phyloP scores from a whole-genome alignment of 1,139 yeast genomes.

The Taphrina sp. region DNA sequence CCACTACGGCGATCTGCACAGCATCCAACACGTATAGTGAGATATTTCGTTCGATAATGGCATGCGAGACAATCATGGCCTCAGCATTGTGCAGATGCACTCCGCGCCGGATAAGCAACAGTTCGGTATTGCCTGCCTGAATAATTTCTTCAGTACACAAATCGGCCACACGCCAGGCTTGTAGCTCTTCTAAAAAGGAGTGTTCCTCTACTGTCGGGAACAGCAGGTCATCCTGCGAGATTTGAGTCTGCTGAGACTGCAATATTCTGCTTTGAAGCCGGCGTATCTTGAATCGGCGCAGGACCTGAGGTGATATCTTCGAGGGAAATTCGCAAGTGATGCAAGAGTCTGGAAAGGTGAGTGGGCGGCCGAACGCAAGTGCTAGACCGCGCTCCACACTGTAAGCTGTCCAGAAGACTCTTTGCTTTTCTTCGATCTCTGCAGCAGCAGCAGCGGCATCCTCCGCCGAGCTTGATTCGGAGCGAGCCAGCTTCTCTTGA shows the following conservation, averaged over 20 bases:
- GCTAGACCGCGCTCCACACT: slow-evolving; percentile 23
- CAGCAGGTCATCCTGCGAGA: neutral
- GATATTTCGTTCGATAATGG: slow-evolving; percentile 1
- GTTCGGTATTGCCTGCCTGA: slow-evolving; percentile 18
- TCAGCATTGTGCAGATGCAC: neutral
- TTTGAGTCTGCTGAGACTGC: neutral
- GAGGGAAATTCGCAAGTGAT: slow-evolving; percentile 20
- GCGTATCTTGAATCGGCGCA: slow-evolving; percentile 21
- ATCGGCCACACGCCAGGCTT: neutral
- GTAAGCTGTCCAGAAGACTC: slow-evolving; percentile 24
- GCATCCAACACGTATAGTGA: slow-evolving; percentile 5
- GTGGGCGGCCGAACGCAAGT: slow-evolving; percentile 14
- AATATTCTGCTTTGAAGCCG: slow-evolving; percentile 18
- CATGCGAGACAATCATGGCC: slow-evolving; percentile 2
- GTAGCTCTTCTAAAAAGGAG: neutral
- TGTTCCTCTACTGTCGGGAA: slow-evolving; percentile 4
- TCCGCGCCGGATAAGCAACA: slow-evolving; percentile 11
- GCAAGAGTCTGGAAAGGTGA: neutral
- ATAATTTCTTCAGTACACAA: slow-evolving; percentile 12
- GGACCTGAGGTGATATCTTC: slow-evolving; percentile 1
- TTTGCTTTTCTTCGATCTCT: slow-evolving; percentile 4
- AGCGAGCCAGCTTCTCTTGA: neutral
- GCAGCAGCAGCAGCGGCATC: too few species aligned
- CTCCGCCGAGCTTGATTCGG: neutral
- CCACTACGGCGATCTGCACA: slow-evolving; percentile 22